These are phyloP conservation scores for Lycium ferocissimum DNA, from an alignment of 257 asterid genomes.

Conservation along the genomic window DNA sequence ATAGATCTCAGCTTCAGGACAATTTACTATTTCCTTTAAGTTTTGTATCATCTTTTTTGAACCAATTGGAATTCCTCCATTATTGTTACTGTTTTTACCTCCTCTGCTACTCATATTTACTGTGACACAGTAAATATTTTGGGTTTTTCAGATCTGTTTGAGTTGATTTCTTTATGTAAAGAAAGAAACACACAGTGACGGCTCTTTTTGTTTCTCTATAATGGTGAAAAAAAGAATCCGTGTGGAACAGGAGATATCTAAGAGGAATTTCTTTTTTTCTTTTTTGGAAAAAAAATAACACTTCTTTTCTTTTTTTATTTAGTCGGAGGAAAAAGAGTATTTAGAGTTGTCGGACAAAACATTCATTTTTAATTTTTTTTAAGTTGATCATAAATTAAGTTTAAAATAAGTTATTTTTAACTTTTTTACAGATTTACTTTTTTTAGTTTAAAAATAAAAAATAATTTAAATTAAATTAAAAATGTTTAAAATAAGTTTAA, in stretches of 20 bases:
- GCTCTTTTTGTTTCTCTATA: not conserved
- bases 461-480: no score
- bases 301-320: not conserved
- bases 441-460: no score
- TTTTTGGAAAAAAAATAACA: no score
- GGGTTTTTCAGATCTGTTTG: no score
- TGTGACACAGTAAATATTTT: no score
- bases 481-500: no score
- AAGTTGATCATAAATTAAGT: no score
- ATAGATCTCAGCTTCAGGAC: slow-evolving; percentile 87
- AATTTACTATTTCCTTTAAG: slow-evolving; percentile 85
- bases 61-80: slow-evolving; percentile 60
- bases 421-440: no score
- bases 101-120: slow-evolving; percentile 22
- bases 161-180: not conserved
- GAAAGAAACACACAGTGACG: not conserved
- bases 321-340: no score
- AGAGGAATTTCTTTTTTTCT: not conserved
- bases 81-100: slow-evolving; percentile 22
- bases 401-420: no score
- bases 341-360: no score
- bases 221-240: not conserved
- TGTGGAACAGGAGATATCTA: not conserved
- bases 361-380: no score
- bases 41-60: slow-evolving; percentile 79